Conservation (phyloP, 2,329 filamentous ascomycete species). For the Fulvia fulva region DNA sequence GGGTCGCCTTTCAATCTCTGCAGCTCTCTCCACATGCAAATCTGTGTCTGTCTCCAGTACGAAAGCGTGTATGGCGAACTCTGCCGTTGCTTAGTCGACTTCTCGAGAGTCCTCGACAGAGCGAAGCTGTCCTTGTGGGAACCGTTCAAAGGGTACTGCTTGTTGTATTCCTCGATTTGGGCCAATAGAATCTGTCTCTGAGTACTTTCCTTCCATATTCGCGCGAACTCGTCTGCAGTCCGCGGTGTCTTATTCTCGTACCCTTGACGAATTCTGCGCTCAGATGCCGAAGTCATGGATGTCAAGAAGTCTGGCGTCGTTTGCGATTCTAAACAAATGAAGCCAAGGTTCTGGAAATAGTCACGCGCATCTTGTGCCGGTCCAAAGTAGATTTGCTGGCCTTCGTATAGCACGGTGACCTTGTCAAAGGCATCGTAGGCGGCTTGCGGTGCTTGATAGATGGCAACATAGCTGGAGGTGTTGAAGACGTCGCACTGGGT, state of each 20-base stretch:
- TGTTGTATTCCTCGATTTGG: slow-evolving; percentile 46
- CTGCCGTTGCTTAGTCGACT: slow-evolving; percentile 51
- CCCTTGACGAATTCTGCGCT: slow-evolving; percentile 44
- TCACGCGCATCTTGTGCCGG: slow-evolving; percentile 57
- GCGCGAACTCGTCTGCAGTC: slow-evolving; percentile 50
- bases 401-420: slow-evolving; percentile 62
- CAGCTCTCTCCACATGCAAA: slow-evolving; percentile 79
- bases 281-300: slow-evolving; percentile 58
- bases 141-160: slow-evolving; percentile 44
- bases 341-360: slow-evolving; percentile 70
- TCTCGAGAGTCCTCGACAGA: slow-evolving; percentile 46
- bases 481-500: slow-evolving; percentile 64
- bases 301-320: slow-evolving; percentile 75
- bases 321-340: slow-evolving; percentile 66
- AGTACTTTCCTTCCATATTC: slow-evolving; percentile 52
- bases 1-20: no score
- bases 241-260: slow-evolving; percentile 46
- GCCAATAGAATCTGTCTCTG: slow-evolving; percentile 44
- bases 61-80: slow-evolving; percentile 82
- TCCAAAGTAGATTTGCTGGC: slow-evolving; percentile 70
- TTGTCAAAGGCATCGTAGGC: slow-evolving; percentile 70
- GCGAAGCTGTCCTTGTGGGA: slow-evolving; percentile 37
- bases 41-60: slow-evolving; percentile 66
- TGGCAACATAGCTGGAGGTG: slow-evolving; percentile 64
- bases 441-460: slow-evolving; percentile 69